A percentile compares a stretch with the other conserved stretches of the same genome.
These are phyloP conservation scores for Diospyros lotus DNA, from an alignment of 148 eudicot genomes.

Conservation along the genomic window DNA sequence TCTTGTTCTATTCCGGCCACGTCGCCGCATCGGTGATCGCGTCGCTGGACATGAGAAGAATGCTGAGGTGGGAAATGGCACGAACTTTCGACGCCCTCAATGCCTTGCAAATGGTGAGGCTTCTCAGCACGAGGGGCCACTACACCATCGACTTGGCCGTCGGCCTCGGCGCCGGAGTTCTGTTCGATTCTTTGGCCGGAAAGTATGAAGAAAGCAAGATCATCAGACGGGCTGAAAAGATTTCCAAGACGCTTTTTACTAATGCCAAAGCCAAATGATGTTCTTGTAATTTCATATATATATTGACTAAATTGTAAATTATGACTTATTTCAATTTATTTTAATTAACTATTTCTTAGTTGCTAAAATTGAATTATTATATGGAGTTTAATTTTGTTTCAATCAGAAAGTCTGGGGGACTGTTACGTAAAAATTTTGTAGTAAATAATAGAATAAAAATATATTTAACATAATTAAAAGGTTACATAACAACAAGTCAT, in stretches of 20 bases:
- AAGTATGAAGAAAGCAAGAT: slow-evolving; percentile 59
- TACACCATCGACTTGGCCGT: slow-evolving; percentile 94
- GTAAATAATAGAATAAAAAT: too few relatives aligned
- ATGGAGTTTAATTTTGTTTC: too few relatives aligned
- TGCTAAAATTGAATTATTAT: too few relatives aligned
- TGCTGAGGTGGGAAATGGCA: slow-evolving; percentile 71
- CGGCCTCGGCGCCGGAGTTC: slow-evolving; percentile 87
- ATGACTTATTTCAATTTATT: too few relatives aligned
- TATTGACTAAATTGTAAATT: too few relatives aligned
- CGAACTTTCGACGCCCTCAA: slow-evolving; percentile 65
- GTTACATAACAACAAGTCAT: too few relatives aligned
- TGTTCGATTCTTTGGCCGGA: slow-evolving; percentile 80
- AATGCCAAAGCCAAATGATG: not conserved
- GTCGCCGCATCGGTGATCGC: slow-evolving; percentile 92
- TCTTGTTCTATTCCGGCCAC: slow-evolving; percentile 92
- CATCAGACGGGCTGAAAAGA: not conserved
- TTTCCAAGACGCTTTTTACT: not conserved
- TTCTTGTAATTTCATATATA: too few relatives aligned
- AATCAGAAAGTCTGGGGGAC: too few relatives aligned
- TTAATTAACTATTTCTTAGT: too few relatives aligned
- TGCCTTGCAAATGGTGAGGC: slow-evolving; percentile 56
- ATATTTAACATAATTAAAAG: too few relatives aligned
- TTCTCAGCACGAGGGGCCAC: slow-evolving; percentile 90
- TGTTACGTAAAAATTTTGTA: too few relatives aligned
- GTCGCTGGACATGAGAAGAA: slow-evolving; percentile 87